phyloP scores from a whole-genome alignment of 345 rosid species.

The Noccaea caerulescens region DNA sequence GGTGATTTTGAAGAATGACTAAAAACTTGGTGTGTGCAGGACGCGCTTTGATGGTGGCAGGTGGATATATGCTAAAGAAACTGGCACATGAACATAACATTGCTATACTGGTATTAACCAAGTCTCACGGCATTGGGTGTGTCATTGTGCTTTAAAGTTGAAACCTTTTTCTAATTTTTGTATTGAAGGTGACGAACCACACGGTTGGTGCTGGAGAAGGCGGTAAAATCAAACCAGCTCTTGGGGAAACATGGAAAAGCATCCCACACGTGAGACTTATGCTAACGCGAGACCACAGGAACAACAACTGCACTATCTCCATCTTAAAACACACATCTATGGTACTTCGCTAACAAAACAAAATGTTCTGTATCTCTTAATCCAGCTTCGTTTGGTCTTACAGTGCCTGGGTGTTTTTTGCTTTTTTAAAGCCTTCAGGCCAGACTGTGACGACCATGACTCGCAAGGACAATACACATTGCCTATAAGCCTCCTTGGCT shows the following conservation, averaged over 20 bases:
- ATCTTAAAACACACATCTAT: constrained; percentile 70
- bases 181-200: constrained; percentile 76
- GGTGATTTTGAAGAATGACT: constrained; percentile 11
- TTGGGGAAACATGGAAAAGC: constrained; percentile 89
- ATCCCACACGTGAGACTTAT: constrained; percentile 78
- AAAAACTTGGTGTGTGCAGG: constrained; percentile 48
- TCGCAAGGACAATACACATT: constrained; percentile 11
- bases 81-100: constrained; percentile 72
- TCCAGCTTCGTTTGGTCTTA: background rate
- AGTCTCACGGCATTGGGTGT: constrained; percentile 4
- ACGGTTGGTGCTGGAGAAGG: constrained; percentile 77
- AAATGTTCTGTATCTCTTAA: background rate
- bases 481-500: background rate
- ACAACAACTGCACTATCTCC: constrained; percentile 46
- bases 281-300: constrained; percentile 53
- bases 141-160: constrained; percentile 20
- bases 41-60: constrained; percentile 74
- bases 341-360: constrained; percentile 44
- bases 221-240: constrained; percentile 75
- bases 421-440: constrained; percentile 35
- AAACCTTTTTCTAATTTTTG: constrained; percentile 3
- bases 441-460: constrained; percentile 20
- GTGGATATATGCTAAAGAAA: constrained; percentile 77
- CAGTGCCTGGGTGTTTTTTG: background rate
- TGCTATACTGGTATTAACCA: constrained; percentile 58